Percentiles rank a stretch among this genome's conserved stretches.
These are phyloP conservation scores for Orychophragmus violaceus DNA, from an alignment of 345 rosid genomes.

Conservation along the genomic window DNA sequence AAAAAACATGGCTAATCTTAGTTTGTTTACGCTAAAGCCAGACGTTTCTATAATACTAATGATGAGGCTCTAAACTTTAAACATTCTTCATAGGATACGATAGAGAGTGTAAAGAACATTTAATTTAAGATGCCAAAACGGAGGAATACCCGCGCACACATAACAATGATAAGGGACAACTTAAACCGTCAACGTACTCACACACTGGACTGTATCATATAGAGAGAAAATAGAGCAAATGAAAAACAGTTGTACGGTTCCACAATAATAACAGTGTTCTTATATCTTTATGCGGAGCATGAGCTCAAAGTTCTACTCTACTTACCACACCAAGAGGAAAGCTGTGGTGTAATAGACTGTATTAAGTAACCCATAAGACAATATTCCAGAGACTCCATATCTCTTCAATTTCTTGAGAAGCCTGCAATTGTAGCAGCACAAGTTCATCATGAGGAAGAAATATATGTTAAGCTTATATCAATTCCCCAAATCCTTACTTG, in stretches of 20 bases:
- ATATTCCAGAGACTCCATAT: slow-evolving; percentile 77
- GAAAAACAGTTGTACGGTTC: slow-evolving; percentile 33
- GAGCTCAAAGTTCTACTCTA: not conserved
- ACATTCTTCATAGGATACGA: not conserved
- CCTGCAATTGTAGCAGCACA: slow-evolving; percentile 36
- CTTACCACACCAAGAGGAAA: slow-evolving; percentile 84
- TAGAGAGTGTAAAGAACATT: not conserved
- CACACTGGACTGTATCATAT: not conserved
- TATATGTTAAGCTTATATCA: not conserved
- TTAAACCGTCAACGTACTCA: not conserved
- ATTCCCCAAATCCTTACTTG: not conserved
- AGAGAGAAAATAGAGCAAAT: not conserved
- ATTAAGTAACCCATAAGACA: slow-evolving; percentile 77
- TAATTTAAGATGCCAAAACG: not conserved
- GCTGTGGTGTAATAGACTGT: slow-evolving; percentile 69
- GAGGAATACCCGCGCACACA: not conserved
- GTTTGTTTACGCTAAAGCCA: not conserved
- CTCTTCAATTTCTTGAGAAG: slow-evolving; percentile 58
- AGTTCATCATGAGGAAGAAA: not conserved
- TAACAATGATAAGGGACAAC: not conserved
- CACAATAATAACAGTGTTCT: slow-evolving; percentile 5
- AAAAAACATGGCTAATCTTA: not conserved
- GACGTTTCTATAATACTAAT: not conserved
- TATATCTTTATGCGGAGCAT: not conserved
- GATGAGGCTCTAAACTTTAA: not conserved